Base-by-base conservation (phyloP, 2,329 filamentous ascomycete species). In the Epichloe elymi region DNA sequence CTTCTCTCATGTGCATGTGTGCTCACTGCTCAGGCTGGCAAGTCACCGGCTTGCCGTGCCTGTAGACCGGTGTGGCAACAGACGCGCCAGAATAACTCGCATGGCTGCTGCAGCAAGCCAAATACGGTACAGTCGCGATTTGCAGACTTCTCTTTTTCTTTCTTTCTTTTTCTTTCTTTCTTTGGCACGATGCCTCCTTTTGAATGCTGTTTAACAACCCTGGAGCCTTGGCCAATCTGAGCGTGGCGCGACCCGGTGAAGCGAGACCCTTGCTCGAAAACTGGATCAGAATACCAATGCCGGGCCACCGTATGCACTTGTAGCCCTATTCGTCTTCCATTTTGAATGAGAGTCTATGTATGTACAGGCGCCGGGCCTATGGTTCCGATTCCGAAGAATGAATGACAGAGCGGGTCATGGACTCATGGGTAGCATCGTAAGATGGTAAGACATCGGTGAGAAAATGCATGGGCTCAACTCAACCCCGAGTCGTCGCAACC, bases 41-140 rank as follows among this genome's bases (percentile, higher is more conserved):
- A 46, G 50, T 46, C 35, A 48, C 39, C 30, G 47, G 45, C 47
- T 49, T 35, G 30, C 43, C 26, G 26, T 49, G 38, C 42, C 47
- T 46, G 51, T 43, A 46, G 51, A 52, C 47, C 51, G 50, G 50
- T 52, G 50, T 52, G 50, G 50, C 50, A 36, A 44, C 46, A 45
- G 41, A 45, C 38, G 12, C 12, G 41, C 46, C 14, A 17, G 33
- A 43, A 38, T 15, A 35, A 46, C 36, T 44, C 37, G 51, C 46
- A 42, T 49, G 38, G 43, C 38, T 43, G 33, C 46, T 46, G 51
- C 51, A 48, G 23, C 19, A 19, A 49, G 46, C 46, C 46, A 52
- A 20, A 52, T 26, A 45, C 39, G 50, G 37, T 2, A 49, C 15
- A 37, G 23, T 36, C 15, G 39, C 35, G 35, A 20, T 44, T 23